Evolutionary conservation across 768 basidiomycete genomes (phyloP).

Genomic region (Amanita polypyramis): DNA sequence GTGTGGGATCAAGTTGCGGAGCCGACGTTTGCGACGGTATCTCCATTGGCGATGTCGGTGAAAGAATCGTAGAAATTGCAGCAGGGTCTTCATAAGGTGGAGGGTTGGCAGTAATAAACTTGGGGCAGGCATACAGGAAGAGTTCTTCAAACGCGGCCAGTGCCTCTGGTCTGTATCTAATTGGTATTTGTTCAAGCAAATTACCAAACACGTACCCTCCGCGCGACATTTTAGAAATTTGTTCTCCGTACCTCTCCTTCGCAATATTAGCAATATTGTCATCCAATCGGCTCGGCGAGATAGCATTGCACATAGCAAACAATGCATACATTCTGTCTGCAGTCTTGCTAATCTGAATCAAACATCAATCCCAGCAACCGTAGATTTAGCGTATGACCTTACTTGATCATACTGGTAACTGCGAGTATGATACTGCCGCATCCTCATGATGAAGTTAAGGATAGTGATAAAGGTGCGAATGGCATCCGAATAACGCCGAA

Average conservation of each 20-base stretch:
- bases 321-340: constrained; percentile 97
- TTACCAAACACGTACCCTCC: constrained; percentile 38
- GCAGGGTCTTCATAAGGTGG: constrained; percentile 83
- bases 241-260: constrained; percentile 91
- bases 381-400: constrained; percentile 8
- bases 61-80: constrained; percentile 41
- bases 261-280: constrained; percentile 91
- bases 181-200: background rate
- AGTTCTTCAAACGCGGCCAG: constrained; percentile 83
- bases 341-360: constrained; percentile 81
- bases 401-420: constrained; percentile 97
- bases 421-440: constrained; percentile 94
- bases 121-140: constrained; percentile 90
- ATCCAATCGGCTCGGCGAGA: constrained; percentile 87
- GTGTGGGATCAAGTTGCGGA: constrained; percentile 56
- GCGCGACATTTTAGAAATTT: constrained; percentile 74
- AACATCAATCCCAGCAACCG: background rate
- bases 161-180: constrained; percentile 47
- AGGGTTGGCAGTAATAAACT: constrained; percentile 91
- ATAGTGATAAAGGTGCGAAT: constrained; percentile 89
- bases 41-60: constrained; percentile 25
- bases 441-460: constrained; percentile 90
- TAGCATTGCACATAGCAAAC: constrained; percentile 85
- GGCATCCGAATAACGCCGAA: constrained; percentile 91
- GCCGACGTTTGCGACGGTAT: constrained; percentile 20